Conservation (phyloP, 495 filamentous ascomycete species). For the Neurospora discreta region DNA sequence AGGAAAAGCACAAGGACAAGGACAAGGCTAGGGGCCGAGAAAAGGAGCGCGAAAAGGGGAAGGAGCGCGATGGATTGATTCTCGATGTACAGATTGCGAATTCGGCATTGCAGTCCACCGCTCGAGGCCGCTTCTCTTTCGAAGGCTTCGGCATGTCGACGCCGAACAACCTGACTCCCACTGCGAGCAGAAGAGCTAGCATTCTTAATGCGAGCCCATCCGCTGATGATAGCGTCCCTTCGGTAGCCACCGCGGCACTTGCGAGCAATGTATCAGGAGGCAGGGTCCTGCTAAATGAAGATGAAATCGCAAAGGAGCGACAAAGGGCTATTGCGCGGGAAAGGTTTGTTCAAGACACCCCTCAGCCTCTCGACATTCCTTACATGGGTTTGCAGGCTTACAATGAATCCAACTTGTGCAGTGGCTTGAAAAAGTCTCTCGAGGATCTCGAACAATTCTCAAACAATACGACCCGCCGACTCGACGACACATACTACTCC, state of each 20-base stretch:
- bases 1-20: constrained; percentile 7
- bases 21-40: constrained; percentile 12
- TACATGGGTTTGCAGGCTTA: neutral
- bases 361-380: neutral
- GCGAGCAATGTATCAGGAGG: neutral
- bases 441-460: constrained; percentile 33
- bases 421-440: constrained; percentile 32
- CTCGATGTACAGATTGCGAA: constrained; percentile 20
- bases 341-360: constrained; percentile 20
- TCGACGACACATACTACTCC: constrained; percentile 83
- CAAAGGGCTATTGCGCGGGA: constrained; percentile 29
- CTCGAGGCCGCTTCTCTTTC: constrained; percentile 18
- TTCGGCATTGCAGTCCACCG: constrained; percentile 9
- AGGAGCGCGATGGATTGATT: constrained; percentile 26
- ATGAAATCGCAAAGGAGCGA: constrained; percentile 27
- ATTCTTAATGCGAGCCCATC: constrained; percentile 20
- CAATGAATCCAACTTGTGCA: constrained; percentile 13
- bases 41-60: constrained; percentile 19
- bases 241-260: neutral
- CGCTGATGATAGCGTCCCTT: constrained; percentile 17
- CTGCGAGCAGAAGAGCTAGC: constrained; percentile 29
- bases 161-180: constrained; percentile 27
- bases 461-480: constrained; percentile 50
- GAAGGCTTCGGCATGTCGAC: constrained; percentile 33
- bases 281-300: constrained; percentile 15